A percentile compares a stretch with the other conserved stretches of the same genome.
Conservation (phyloP, 73 alveolate species). For the Paramecium sonneborni region DNA sequence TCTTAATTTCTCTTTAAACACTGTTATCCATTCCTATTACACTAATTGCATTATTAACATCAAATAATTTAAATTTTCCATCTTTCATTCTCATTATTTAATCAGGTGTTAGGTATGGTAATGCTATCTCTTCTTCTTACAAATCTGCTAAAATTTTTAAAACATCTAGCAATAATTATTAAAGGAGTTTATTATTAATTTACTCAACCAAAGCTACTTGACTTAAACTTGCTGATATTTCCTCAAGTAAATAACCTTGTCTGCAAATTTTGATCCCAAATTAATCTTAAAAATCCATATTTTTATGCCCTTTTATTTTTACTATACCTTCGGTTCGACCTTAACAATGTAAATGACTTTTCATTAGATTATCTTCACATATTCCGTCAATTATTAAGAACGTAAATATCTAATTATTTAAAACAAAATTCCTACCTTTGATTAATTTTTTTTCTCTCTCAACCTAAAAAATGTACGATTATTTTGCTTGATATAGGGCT, state of each 20-base stretch:
- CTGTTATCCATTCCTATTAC: slow-evolving; percentile 15
- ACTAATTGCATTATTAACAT: background rate
- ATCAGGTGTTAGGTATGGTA: slow-evolving; percentile 39
- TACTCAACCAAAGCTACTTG: background rate
- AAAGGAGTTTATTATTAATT: background rate
- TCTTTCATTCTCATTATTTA: slow-evolving; percentile 15
- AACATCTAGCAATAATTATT: background rate
- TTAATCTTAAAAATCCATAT: slow-evolving; percentile 18
- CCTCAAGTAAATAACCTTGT: background rate
- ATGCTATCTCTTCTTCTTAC: slow-evolving; percentile 18
- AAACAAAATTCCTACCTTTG: background rate
- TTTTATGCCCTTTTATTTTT: background rate
- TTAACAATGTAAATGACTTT: background rate
- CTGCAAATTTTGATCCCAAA: slow-evolving; percentile 13
- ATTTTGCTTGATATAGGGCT: background rate
- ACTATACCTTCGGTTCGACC: background rate
- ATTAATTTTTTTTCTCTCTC: slow-evolving; percentile 22
- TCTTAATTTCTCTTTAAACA: slow-evolving; percentile 18
- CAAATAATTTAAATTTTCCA: slow-evolving; percentile 30
- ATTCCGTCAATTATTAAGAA: background rate
- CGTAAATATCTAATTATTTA: background rate
- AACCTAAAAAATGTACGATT: background rate
- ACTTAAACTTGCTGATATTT: background rate
- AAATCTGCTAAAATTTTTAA: background rate
- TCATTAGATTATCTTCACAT: background rate